Percentiles rank a stretch among this genome's conserved stretches.
Evolutionary conservation across 345 rosid genomes (phyloP).

Genomic region (Gossypium thurberi): DNA sequence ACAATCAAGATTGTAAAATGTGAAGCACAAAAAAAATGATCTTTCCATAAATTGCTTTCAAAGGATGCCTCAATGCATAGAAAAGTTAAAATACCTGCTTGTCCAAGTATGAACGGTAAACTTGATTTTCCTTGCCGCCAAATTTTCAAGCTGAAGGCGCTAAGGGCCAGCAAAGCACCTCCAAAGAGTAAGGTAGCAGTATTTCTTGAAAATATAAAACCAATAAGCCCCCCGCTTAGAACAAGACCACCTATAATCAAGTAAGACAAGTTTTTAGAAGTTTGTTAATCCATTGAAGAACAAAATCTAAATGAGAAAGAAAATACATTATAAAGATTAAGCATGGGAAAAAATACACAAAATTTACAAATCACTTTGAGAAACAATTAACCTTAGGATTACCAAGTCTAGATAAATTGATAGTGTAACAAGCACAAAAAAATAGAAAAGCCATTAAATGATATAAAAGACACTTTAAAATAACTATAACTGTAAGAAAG

Average conservation of each 20-base stretch:
- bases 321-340: neutral
- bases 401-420: neutral
- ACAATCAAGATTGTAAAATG: neutral
- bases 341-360: neutral
- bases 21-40: neutral
- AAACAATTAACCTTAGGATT: neutral
- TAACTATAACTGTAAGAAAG: neutral
- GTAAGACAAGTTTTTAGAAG: slow-evolving; percentile 7
- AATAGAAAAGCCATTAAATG: neutral
- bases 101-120: slow-evolving; percentile 79
- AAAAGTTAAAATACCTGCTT: slow-evolving; percentile 56
- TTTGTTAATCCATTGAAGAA: neutral
- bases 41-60: neutral
- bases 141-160: slow-evolving; percentile 70
- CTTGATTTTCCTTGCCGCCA: slow-evolving; percentile 93
- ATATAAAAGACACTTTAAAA: neutral
- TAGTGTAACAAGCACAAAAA: neutral
- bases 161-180: slow-evolving; percentile 77
- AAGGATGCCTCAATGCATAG: slow-evolving; percentile 1
- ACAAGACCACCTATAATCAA: slow-evolving; percentile 57
- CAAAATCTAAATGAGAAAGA: neutral
- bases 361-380: neutral
- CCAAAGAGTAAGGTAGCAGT: slow-evolving; percentile 55
- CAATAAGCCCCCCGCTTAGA: slow-evolving; percentile 64
- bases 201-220: slow-evolving; percentile 66